These are phyloP conservation scores for Mucor lusitanicus DNA, from an alignment of 371 early-diverging fungal species.

Conservation along the genomic window DNA sequence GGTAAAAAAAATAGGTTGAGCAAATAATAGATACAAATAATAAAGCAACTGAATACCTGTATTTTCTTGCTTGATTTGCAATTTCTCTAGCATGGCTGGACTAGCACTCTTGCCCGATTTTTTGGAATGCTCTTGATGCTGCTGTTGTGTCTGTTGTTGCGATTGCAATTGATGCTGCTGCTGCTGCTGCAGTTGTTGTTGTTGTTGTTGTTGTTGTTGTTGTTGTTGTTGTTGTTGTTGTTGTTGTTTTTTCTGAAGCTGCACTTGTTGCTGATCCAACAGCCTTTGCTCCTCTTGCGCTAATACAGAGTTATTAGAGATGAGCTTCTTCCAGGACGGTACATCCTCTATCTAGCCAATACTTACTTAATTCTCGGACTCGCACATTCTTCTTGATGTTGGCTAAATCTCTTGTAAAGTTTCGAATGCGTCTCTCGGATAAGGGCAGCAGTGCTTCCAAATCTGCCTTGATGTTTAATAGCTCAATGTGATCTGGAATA, in stretches of 20 bases:
- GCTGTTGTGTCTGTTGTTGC: not conserved
- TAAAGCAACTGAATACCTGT: constrained; percentile 3
- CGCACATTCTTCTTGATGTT: constrained; percentile 21
- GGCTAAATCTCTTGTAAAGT: constrained; percentile 33
- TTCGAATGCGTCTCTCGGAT: constrained; percentile 31
- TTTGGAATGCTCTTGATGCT: not conserved
- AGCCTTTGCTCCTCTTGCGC: constrained; percentile 5
- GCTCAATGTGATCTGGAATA: constrained; percentile 40
- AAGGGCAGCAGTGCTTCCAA: constrained; percentile 37
- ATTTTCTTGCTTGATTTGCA: constrained; percentile 15
- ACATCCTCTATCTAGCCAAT: not conserved
- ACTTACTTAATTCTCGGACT: constrained; percentile 3
- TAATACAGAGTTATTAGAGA: not conserved
- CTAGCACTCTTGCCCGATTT: not conserved
- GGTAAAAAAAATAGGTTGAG: not conserved
- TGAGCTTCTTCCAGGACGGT: not conserved
- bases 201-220: not conserved
- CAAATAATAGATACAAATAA: constrained; percentile 3
- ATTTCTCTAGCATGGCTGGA: constrained; percentile 12
- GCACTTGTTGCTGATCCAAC: not conserved
- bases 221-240: not conserved
- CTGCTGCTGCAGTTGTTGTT: not conserved
- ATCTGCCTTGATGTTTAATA: constrained; percentile 41
- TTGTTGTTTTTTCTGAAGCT: not conserved
- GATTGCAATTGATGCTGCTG: not conserved